phyloP scores from a whole-genome alignment of 352 stramenopile species.

The Pythium angustatum region DNA sequence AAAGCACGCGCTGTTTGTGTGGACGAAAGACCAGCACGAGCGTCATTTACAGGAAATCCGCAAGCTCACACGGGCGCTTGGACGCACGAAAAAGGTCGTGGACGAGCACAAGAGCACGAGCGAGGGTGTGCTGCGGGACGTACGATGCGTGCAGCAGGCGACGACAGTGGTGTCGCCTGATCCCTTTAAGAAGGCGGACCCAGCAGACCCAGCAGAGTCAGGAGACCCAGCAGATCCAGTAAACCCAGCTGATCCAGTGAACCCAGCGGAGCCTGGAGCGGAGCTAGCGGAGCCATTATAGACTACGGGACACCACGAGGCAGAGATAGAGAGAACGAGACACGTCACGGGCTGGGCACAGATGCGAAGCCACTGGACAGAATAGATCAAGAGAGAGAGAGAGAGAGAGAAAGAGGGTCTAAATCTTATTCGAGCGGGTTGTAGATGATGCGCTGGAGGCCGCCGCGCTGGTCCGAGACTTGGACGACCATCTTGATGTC shows the following conservation, averaged over 20 bases:
- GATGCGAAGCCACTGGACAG: background rate
- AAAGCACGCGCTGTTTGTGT: slow-evolving; percentile 72
- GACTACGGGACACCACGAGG: too few relatives aligned
- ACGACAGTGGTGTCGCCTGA: slow-evolving; percentile 35
- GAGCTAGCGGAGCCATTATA: too few relatives aligned
- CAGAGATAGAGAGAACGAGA: too few relatives aligned
- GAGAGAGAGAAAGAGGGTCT: background rate
- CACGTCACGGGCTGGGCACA: too few relatives aligned
- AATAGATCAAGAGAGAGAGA: background rate
- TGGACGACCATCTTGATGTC: slow-evolving; percentile 90
- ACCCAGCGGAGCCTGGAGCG: too few relatives aligned
- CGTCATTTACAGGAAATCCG: slow-evolving; percentile 76
- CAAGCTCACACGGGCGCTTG: slow-evolving; percentile 74
- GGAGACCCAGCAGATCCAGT: too few relatives aligned
- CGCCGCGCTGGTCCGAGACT: slow-evolving; percentile 74
- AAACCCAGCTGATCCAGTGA: too few relatives aligned
- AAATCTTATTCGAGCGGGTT: slow-evolving; percentile 77
- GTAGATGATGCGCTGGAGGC: slow-evolving; percentile 86
- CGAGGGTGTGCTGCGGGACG: slow-evolving; percentile 39
- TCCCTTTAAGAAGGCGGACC: too few relatives aligned
- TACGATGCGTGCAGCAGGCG: slow-evolving; percentile 44
- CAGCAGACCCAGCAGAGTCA: too few relatives aligned
- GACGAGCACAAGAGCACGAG: slow-evolving; percentile 53
- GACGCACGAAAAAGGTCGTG: slow-evolving; percentile 53
- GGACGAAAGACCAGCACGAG: slow-evolving; percentile 73